Base-by-base conservation (phyloP, 1,139 yeast species). In the Kurtzmaniella quercitrusa region DNA sequence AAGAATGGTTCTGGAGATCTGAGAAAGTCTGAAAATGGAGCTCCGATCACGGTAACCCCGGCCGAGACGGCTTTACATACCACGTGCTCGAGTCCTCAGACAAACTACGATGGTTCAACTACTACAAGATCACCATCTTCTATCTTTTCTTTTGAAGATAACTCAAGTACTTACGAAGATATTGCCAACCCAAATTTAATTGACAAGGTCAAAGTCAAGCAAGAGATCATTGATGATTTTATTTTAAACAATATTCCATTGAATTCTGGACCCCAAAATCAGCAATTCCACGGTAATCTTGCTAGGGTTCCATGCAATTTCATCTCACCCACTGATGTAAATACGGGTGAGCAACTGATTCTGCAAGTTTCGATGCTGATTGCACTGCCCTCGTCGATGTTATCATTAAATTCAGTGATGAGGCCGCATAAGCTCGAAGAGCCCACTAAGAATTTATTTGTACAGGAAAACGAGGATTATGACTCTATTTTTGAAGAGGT, bases 211-310 rank as follows among this genome's bases (percentile, higher is more conserved):
- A 59, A 63, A 44, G 61, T 68, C 49, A 70, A 69, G 48, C 72
- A 68, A 47, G 73, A 69, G 45, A 68, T 68, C 44, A 66, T 67
- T 41, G 70, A 68, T 45, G 74, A 69, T 49, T 68, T 68, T 48
- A 49, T 57, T 40, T 55, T 68, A 47, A 68, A 68, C 53, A 68
- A 67, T 45, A 66, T 68, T 21, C 69, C 69, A 43, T 33, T 44
- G 36, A 14, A 47, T 50, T 3, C 18, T 3, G 12, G 47, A 2
- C 47, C 2, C 47, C 37, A 19, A n/a, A 19, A 34, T 9, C 34
- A 38, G 32, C 50, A 30, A 33, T 42, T 22, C 43, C 42, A 18
- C 41, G 43, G 33, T 45, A 41, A 36, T 41, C 53, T 14, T 3
- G 5, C 16, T 14, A 30, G 34, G 15, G 11, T 30, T 14, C 18